Evolutionary conservation across 2,329 filamentous ascomycete genomes (phyloP).

Genomic region (Aspergillus japonicus): DNA sequence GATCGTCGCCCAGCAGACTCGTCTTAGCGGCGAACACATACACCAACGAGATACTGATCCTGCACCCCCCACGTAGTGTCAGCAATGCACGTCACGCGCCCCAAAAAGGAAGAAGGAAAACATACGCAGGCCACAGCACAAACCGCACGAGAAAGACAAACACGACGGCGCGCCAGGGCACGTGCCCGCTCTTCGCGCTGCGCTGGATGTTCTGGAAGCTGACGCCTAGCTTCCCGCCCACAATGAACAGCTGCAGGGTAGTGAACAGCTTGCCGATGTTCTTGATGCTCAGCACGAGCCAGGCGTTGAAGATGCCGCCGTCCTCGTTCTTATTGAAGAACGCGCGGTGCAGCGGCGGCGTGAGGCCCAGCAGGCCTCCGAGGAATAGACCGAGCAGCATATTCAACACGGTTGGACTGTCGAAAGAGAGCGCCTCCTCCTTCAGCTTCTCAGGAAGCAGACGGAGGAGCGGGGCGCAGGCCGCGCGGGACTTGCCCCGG

Average conservation of each 20-base stretch:
- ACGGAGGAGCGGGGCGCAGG: constrained; percentile 25
- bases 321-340: constrained; percentile 60
- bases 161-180: constrained; percentile 43
- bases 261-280: constrained; percentile 66
- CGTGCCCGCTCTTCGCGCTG: constrained; percentile 34
- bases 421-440: constrained; percentile 38
- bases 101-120: constrained; percentile 1
- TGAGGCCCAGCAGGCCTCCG: constrained; percentile 60
- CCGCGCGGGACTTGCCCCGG: constrained; percentile 16
- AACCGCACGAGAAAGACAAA: constrained; percentile 56
- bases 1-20: constrained; percentile 53
- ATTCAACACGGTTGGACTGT: constrained; percentile 59
- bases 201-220: constrained; percentile 50
- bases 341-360: constrained; percentile 57
- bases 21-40: constrained; percentile 57
- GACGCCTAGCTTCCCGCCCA: constrained; percentile 63
- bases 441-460: constrained; percentile 33
- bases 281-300: constrained; percentile 61
- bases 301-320: constrained; percentile 65
- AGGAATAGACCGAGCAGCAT: constrained; percentile 60
- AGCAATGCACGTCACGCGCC: background rate
- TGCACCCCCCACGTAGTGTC: constrained; percentile 2
- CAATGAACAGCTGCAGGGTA: constrained; percentile 63
- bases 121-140: constrained; percentile 57
- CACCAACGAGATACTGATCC: constrained; percentile 54